Evolutionary conservation across 352 stramenopile genomes (phyloP).

Genomic region (Pythium folliculosum): DNA sequence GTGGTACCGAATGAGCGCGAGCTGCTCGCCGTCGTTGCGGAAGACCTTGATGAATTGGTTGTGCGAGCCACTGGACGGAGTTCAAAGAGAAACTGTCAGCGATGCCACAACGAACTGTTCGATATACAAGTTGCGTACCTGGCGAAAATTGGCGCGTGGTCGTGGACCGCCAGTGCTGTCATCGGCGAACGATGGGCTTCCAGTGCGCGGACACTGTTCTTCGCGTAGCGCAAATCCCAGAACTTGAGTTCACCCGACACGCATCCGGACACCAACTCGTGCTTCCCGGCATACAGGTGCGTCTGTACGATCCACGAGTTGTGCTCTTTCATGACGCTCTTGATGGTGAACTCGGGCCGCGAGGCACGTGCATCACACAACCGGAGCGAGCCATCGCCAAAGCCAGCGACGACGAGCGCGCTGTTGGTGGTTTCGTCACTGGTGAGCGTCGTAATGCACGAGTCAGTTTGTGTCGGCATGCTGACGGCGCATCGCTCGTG

Average conservation of each 20-base stretch:
- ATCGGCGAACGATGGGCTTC: slow-evolving; percentile 93
- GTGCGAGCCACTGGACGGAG: slow-evolving; percentile 88
- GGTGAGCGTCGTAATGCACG: slow-evolving; percentile 90
- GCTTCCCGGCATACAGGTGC: slow-evolving; percentile 70
- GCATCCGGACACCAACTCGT: slow-evolving; percentile 94
- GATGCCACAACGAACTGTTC: background rate
- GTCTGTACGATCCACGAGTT: slow-evolving; percentile 95
- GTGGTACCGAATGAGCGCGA: slow-evolving; percentile 93
- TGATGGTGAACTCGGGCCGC: slow-evolving; percentile 66
- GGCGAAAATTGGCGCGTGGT: slow-evolving; percentile 95
- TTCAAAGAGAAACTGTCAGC: background rate
- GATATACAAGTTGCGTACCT: slow-evolving; percentile 44
- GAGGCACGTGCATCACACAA: slow-evolving; percentile 93
- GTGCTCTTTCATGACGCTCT: slow-evolving; percentile 89
- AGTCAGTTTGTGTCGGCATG: slow-evolving; percentile 88
- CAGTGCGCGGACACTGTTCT: slow-evolving; percentile 82
- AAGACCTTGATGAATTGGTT: slow-evolving; percentile 99
- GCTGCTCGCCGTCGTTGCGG: slow-evolving; percentile 85
- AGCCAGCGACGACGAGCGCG: slow-evolving; percentile 89
- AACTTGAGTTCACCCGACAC: slow-evolving; percentile 96
- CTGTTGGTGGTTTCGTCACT: slow-evolving; percentile 67
- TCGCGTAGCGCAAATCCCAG: slow-evolving; percentile 94
- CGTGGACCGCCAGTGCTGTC: slow-evolving; percentile 96
- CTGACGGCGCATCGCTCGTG: slow-evolving; percentile 86
- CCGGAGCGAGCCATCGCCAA: slow-evolving; percentile 92